phyloP scores from a whole-genome alignment of 139 green algal genomes.

The Mesotaenium endlicherianum region DNA sequence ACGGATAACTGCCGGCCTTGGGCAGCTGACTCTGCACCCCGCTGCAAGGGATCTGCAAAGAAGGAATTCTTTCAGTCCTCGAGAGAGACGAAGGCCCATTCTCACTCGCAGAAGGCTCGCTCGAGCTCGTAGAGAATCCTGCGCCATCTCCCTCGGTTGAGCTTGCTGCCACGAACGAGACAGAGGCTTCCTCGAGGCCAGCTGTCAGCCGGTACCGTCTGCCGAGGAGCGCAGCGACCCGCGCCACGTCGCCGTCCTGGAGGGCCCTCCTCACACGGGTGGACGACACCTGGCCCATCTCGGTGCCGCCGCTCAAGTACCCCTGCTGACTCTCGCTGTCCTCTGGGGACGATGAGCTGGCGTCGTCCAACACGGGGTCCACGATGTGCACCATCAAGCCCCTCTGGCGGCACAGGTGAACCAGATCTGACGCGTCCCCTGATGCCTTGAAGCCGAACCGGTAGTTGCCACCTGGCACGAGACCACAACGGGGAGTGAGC shows the following conservation, averaged over 20 bases:
- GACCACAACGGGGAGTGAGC: too few species aligned
- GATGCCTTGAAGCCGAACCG: conserved; percentile 82
- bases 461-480: conserved; percentile 73
- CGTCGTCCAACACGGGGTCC: conserved; percentile 18
- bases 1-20: not conserved
- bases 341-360: not conserved
- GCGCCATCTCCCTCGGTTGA: not conserved
- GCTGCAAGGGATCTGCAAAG: not conserved
- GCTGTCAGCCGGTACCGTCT: conserved; percentile 13
- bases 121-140: not conserved
- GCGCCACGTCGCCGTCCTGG: conserved; percentile 5
- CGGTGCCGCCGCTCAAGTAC: not conserved
- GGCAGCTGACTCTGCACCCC: not conserved
- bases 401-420: not conserved
- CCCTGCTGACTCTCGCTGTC: not conserved
- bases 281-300: conserved; percentile 24
- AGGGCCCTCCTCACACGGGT: conserved; percentile 21
- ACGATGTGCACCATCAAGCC: conserved; percentile 24
- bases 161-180: not conserved
- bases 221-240: conserved; percentile 12
- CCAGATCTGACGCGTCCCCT: conserved; percentile 60
- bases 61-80: not conserved
- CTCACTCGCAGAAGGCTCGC: not conserved
- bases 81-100: not conserved
- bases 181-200: not conserved